phyloP scores from a whole-genome alignment of 768 basidiomycete genomes.

The Chlorophyllum brunneum region DNA sequence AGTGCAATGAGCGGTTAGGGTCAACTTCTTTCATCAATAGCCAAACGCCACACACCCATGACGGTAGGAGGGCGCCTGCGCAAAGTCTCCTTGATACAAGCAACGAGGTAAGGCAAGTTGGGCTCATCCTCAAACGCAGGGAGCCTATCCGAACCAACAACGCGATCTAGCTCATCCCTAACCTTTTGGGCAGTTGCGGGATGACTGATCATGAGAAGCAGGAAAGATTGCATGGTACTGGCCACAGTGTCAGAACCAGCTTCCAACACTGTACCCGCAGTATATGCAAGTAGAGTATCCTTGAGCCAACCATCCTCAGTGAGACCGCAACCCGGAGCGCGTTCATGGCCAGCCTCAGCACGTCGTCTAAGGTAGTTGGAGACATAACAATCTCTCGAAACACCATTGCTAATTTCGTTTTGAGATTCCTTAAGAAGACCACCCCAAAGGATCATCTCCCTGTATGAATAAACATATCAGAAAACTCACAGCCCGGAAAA shows the following conservation, averaged over 20 bases:
- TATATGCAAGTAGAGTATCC: conserved; percentile 25
- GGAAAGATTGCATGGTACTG: conserved; percentile 21
- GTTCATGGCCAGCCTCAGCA: conserved; percentile 18
- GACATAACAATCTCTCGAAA: conserved; percentile 19
- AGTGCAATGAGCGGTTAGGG: not conserved
- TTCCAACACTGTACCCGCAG: conserved; percentile 24
- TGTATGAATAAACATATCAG: conserved; percentile 3
- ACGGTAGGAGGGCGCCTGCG: conserved; percentile 21
- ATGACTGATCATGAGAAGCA: conserved; percentile 25
- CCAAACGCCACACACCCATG: conserved; percentile 12
- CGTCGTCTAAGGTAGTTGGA: conserved; percentile 20
- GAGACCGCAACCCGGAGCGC: conserved; percentile 23
- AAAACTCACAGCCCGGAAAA: not conserved
- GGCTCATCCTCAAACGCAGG: conserved; percentile 23
- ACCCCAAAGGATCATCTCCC: conserved; percentile 26
- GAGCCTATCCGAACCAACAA: conserved; percentile 23
- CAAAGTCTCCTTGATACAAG: conserved; percentile 23
- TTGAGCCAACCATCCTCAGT: conserved; percentile 26
- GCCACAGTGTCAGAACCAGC: conserved; percentile 28
- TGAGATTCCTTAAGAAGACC: conserved; percentile 22
- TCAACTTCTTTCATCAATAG: not conserved
- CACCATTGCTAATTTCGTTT: conserved; percentile 18
- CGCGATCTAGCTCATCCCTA: conserved; percentile 25
- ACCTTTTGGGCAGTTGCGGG: conserved; percentile 20
- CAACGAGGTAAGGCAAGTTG: conserved; percentile 20